These are phyloP conservation scores for Aspergillus fumigatiaffinis DNA, from an alignment of 2,329 filamentous ascomycete genomes.

Conservation along the genomic window DNA sequence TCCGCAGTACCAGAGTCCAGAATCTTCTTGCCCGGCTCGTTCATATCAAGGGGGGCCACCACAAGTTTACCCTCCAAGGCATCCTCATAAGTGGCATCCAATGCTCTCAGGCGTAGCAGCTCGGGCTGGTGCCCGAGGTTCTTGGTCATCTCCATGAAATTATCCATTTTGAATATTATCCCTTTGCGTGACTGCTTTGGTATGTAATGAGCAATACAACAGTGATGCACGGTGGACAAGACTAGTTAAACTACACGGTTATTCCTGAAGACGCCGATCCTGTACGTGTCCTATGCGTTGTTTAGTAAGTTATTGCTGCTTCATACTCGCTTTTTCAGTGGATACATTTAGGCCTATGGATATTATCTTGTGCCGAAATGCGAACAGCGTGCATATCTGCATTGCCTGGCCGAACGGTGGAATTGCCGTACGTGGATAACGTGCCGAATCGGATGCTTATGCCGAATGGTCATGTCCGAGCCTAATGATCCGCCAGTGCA, in stretches of 20 bases:
- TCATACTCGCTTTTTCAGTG: too few relatives aligned
- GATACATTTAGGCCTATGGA: neutral
- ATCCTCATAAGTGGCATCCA: constrained; percentile 2
- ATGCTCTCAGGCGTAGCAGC: constrained; percentile 2
- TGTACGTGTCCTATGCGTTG: too few relatives aligned
- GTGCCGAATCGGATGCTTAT: neutral
- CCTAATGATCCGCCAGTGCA: neutral
- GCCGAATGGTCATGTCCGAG: neutral
- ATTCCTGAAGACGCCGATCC: neutral
- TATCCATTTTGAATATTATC: constrained; percentile 3
- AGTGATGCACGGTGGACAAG: neutral
- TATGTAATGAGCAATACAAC: neutral
- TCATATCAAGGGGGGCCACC: constrained; percentile 1
- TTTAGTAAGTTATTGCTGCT: too few relatives aligned
- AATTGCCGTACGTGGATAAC: neutral
- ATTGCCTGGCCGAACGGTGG: neutral
- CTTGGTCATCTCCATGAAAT: constrained; percentile 6
- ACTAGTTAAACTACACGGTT: neutral
- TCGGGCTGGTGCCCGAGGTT: constrained; percentile 3
- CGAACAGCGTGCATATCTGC: neutral
- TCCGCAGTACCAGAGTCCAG: constrained; percentile 5
- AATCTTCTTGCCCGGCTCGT: constrained; percentile 5
- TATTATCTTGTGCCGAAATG: neutral
- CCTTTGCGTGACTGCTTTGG: neutral
- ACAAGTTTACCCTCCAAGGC: constrained; percentile 4